Conservation (phyloP, 495 filamentous ascomycete genomes). For the Bryoglossum gracile region DNA sequence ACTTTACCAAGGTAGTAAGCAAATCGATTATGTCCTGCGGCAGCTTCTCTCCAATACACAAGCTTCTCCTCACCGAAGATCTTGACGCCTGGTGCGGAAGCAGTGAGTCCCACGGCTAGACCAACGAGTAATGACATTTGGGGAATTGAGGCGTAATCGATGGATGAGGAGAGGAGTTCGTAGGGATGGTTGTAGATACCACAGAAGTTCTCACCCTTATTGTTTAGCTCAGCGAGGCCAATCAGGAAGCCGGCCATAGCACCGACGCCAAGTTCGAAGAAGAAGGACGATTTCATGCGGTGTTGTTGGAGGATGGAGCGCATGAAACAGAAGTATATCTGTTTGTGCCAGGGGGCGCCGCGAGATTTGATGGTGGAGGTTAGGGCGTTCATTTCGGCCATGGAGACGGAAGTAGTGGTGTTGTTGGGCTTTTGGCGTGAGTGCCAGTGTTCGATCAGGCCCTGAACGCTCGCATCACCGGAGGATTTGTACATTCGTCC, state of each 20-base stretch:
- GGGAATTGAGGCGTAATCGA: slow-evolving; percentile 40
- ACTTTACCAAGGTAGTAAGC: slow-evolving; percentile 54
- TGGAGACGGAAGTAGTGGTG: slow-evolving; percentile 13
- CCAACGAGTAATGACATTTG: slow-evolving; percentile 42
- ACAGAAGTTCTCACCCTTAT: slow-evolving; percentile 44
- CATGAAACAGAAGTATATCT: slow-evolving; percentile 40
- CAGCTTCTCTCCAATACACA: slow-evolving; percentile 43
- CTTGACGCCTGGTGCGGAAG: slow-evolving; percentile 45
- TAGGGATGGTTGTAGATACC: slow-evolving; percentile 44
- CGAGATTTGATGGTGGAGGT: slow-evolving; percentile 28
- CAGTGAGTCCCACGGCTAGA: slow-evolving; percentile 48
- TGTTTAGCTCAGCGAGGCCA: slow-evolving; percentile 40
- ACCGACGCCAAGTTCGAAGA: slow-evolving; percentile 45
- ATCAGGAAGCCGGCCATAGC: slow-evolving; percentile 45
- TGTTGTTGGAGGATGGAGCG: slow-evolving; percentile 49
- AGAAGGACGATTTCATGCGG: slow-evolving; percentile 38
- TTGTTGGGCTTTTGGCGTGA: slow-evolving; percentile 20
- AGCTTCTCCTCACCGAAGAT: slow-evolving; percentile 52
- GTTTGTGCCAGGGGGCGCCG: slow-evolving; percentile 39
- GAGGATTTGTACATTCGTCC: slow-evolving; percentile 37
- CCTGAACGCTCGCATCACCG: slow-evolving; percentile 36
- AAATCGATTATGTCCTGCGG: slow-evolving; percentile 44
- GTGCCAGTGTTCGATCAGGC: slow-evolving; percentile 35
- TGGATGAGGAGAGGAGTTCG: slow-evolving; percentile 41
- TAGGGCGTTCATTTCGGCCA: slow-evolving; percentile 23